A percentile compares a stretch with the other conserved stretches of the same genome.
Conservation (phyloP, 179 eudicot genomes). For the Silene vulgaris region DNA sequence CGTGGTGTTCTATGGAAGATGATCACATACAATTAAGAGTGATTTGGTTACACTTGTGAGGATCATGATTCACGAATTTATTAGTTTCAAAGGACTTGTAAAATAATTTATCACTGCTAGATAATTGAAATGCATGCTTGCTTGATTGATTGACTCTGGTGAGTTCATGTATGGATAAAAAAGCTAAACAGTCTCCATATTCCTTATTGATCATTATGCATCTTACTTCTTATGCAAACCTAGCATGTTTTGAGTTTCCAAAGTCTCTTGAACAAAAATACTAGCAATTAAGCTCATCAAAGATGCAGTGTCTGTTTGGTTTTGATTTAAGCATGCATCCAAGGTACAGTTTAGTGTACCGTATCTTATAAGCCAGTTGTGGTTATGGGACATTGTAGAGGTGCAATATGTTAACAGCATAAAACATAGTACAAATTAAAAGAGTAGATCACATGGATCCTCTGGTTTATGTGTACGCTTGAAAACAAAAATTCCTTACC, state of each 20-base stretch:
- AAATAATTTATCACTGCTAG: not conserved
- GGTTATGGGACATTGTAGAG: not conserved
- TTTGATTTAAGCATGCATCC: not conserved
- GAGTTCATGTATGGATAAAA: not conserved
- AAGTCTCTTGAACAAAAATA: not conserved
- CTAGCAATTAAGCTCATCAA: not conserved
- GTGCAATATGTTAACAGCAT: not conserved
- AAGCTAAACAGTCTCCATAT: not conserved
- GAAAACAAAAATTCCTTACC: not conserved
- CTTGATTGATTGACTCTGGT: not conserved
- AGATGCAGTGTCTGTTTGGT: conserved; percentile 4
- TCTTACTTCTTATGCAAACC: not conserved
- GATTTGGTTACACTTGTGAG: not conserved
- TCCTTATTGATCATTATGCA: not conserved
- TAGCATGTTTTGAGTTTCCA: not conserved
- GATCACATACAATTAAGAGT: not conserved
- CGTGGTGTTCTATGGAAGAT: not conserved
- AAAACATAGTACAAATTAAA: not conserved
- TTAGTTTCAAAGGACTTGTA: not conserved
- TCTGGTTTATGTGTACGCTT: no score
- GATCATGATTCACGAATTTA: not conserved
- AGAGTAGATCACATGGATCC: not conserved
- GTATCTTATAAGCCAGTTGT: not conserved
- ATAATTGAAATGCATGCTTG: not conserved
- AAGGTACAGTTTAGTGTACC: not conserved